Conservation (phyloP, 169 alveolate genomes). For the Sarcocystis neurona region DNA sequence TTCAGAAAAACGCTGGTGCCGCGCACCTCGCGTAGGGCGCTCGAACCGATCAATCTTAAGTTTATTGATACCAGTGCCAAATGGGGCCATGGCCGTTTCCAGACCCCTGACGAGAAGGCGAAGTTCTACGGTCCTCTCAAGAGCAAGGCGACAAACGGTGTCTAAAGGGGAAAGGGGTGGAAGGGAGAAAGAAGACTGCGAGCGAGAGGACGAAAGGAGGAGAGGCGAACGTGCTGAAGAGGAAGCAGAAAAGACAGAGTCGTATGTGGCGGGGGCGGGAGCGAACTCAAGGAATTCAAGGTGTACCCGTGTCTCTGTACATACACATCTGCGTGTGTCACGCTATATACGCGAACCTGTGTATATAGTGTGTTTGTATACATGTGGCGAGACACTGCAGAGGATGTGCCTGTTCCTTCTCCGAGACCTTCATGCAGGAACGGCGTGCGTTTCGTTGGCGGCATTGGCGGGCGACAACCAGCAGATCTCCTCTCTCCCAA, state of each 20-base stretch:
- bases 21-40: slow-evolving; percentile 91
- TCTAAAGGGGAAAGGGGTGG: neutral
- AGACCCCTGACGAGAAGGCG: slow-evolving; percentile 98
- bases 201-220: neutral
- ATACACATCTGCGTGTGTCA: too few species aligned
- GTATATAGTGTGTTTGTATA: too few species aligned
- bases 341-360: too few species aligned
- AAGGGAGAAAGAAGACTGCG: neutral
- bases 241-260: neutral
- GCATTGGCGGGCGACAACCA: too few species aligned
- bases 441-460: too few species aligned
- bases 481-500: too few species aligned
- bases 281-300: neutral
- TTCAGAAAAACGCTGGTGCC: slow-evolving; percentile 96
- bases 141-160: slow-evolving; percentile 55
- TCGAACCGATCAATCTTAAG: slow-evolving; percentile 94
- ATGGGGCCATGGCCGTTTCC: slow-evolving; percentile 99
- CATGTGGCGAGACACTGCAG: too few species aligned
- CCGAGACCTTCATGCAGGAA: too few species aligned
- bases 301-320: too few species aligned
- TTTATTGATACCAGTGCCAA: slow-evolving; percentile 99
- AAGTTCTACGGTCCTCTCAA: slow-evolving; percentile 93
- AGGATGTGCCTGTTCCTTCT: too few species aligned
- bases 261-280: neutral
- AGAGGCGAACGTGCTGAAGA: neutral